Base-by-base conservation (phyloP, 495 filamentous ascomycete species). In the Neurospora sp. region DNA sequence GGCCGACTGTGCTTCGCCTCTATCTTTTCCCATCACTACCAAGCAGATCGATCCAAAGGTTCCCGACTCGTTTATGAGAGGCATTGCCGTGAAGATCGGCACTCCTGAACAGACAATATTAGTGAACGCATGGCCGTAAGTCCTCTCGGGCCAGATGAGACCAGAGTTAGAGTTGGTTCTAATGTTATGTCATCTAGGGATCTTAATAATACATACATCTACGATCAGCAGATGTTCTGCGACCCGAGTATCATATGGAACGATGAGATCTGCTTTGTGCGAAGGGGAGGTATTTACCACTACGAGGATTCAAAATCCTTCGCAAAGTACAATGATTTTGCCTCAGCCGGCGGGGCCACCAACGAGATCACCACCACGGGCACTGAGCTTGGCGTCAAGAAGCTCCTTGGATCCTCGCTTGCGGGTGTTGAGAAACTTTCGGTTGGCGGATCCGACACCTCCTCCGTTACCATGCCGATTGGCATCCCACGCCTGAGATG, bases 131-230 rank as follows among this genome's bases (percentile, higher is more conserved):
- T 79, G 77, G 76, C 70, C 75, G 74, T 77, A 37, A 69, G 76
- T 77, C 12, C 20, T 27, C 10, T 27, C 1, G 5, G 4, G 11
- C 20, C 48, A 1, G 5, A 72, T 42, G 9, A 5, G 3, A 20
- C 69, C 18, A 18, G 1, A 42, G 8, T 42, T 27, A 27, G 18
- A 37, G 12, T 42, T n/a, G 42, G 9, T 10, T 27, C n/a, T 46
- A 9, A 59, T 23, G 10, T 59, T 12, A 9, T 27, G 48, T 14
- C 48, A 27, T 9, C 12, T 35, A 77, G 74, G 37, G 76, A 79
- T 1, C 74, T 79, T 1, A 79, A 78, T 42, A 78, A 78, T 5
- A 76, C 77, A 10, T 78, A 74, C 48, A 74, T 79, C 41, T 79
- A 79, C 72, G 77, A 79, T 38, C 11, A 76, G 2, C 18, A 79